Percentiles rank a stretch among this genome's conserved stretches.
These are phyloP conservation scores for Sordariomycetes sp. DNA, from an alignment of 2,329 filamentous ascomycete species.

Conservation along the genomic window DNA sequence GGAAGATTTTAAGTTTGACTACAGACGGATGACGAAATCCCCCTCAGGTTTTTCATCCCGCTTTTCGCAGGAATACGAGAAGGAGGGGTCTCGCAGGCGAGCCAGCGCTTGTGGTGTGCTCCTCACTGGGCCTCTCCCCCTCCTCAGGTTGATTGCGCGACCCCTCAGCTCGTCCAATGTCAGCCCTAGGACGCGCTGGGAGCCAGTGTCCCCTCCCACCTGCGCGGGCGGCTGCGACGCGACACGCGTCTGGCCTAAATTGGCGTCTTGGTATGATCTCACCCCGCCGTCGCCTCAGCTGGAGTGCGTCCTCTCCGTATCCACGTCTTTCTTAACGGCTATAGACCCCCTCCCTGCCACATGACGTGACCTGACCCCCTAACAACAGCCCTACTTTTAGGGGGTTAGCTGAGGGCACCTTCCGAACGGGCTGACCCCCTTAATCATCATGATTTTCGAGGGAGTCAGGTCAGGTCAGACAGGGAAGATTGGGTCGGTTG, in stretches of 20 bases:
- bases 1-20: too few species aligned
- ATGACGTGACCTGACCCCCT: too few species aligned
- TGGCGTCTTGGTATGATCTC: not conserved
- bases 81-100: not conserved
- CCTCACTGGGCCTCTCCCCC: not conserved
- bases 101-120: not conserved
- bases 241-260: not conserved
- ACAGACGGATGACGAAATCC: too few species aligned
- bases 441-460: too few species aligned
- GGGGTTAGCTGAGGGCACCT: too few species aligned
- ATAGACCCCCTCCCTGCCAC: too few species aligned
- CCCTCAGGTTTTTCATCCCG: too few species aligned
- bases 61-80: not conserved
- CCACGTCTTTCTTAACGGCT: not conserved
- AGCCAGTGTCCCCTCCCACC: not conserved
- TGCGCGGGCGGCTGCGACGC: not conserved
- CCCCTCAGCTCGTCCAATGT: not conserved
- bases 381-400: too few species aligned
- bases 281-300: not conserved
- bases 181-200: not conserved
- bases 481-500: too few species aligned
- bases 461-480: too few species aligned
- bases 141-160: not conserved
- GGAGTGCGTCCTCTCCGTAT: not conserved
- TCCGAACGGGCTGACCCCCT: too few species aligned